These are phyloP conservation scores for Citrus australasica DNA, from an alignment of 345 rosid genomes.

Conservation along the genomic window DNA sequence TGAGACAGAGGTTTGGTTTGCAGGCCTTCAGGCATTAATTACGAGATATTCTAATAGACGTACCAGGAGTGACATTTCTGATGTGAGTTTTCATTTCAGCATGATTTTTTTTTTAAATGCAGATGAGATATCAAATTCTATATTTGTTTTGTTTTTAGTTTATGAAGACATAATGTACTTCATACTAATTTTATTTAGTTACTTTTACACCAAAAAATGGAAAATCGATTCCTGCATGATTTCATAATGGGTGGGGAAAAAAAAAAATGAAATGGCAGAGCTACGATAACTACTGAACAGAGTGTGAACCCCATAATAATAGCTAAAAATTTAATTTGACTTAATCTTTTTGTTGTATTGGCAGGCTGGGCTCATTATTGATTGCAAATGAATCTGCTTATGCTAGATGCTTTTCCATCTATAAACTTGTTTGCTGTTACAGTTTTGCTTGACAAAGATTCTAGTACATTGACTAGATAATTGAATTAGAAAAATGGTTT, in stretches of 20 bases:
- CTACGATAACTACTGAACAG: background rate
- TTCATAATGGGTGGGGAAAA: background rate
- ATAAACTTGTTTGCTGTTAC: background rate
- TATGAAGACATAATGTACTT: background rate
- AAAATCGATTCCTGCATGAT: background rate
- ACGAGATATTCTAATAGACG: constrained; percentile 49
- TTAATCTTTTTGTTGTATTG: background rate
- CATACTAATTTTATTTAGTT: background rate
- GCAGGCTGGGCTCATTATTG: background rate
- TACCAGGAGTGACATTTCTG: constrained; percentile 61
- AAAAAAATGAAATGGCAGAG: background rate
- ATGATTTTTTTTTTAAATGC: background rate
- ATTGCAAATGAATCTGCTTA: background rate
- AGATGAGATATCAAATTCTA: background rate
- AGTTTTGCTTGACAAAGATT: background rate
- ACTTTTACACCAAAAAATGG: background rate
- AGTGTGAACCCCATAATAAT: background rate
- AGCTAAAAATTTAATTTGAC: background rate
- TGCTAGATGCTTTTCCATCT: background rate
- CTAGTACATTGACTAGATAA: background rate
- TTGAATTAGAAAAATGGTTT: background rate
- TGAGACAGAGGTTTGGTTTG: constrained; percentile 91
- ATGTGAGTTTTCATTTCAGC: constrained; percentile 45
- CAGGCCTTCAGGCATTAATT: constrained; percentile 69
- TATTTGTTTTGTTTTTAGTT: background rate